Conservation (phyloP, 495 filamentous ascomycete genomes). For the Haplographium delicatum region DNA sequence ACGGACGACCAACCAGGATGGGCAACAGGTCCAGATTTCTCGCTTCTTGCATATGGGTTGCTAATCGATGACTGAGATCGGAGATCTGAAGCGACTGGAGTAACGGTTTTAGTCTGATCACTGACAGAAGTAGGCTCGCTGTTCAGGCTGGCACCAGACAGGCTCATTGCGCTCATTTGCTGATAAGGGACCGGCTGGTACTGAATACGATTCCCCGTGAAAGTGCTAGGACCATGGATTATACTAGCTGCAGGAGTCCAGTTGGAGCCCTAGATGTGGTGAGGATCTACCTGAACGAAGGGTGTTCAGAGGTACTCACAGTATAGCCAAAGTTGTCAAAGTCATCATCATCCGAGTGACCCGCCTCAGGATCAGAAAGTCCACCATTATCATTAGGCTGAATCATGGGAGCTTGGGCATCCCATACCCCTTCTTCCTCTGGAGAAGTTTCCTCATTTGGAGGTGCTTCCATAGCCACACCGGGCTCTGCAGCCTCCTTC, state of each 20-base stretch:
- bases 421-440: not conserved
- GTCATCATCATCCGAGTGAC: not conserved
- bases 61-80: not conserved
- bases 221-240: not conserved
- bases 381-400: not conserved
- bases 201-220: not conserved
- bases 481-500: conserved; percentile 15
- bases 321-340: not conserved
- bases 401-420: not conserved
- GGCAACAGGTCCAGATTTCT: too few relatives aligned
- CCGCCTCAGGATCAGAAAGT: not conserved
- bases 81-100: not conserved
- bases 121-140: too few relatives aligned
- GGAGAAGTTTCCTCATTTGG: not conserved
- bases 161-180: not conserved
- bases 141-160: not conserved
- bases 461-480: not conserved
- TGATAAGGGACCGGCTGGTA: not conserved
- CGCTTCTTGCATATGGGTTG: not conserved
- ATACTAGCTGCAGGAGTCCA: too few relatives aligned
- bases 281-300: not conserved
- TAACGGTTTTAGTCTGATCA: not conserved
- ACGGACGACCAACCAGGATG: too few relatives aligned
- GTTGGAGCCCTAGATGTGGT: not conserved
- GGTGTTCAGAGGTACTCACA: not conserved